Percentiles rank a stretch among this genome's conserved stretches.
Conservation (phyloP, 768 basidiomycete species). For the Mycena polygramma region DNA sequence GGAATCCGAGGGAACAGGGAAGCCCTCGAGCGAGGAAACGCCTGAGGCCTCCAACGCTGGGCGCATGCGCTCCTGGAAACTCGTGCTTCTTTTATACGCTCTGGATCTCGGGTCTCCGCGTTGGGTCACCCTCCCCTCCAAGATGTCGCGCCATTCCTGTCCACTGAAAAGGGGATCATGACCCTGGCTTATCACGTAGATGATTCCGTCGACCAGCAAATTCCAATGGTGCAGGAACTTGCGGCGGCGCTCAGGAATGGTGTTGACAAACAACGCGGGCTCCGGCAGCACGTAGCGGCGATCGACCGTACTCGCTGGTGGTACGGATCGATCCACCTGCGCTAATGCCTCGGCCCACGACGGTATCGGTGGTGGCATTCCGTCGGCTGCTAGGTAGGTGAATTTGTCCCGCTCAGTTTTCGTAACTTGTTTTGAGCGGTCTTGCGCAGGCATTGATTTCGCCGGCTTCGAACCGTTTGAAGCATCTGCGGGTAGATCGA, state of each 20-base stretch:
- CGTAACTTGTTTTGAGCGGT: not conserved
- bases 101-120: not conserved
- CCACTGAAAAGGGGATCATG: not conserved
- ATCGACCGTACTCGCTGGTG: not conserved
- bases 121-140: not conserved
- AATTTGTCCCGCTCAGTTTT: conserved; percentile 1
- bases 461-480: not conserved
- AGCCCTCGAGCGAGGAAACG: not conserved
- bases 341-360: not conserved
- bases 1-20: not conserved
- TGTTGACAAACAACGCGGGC: not conserved
- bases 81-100: not conserved
- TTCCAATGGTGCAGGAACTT: conserved; percentile 3
- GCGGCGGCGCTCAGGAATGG: not conserved
- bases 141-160: not conserved
- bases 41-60: not conserved
- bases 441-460: not conserved
- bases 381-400: not conserved
- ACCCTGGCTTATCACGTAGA: not conserved
- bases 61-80: not conserved
- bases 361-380: not conserved
- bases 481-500: not conserved
- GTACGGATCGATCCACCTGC: not conserved
- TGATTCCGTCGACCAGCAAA: not conserved
- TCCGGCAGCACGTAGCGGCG: not conserved